These are phyloP conservation scores for Cinnamomum chago DNA, from an alignment of 164 flowering plant species.

Conservation along the genomic window DNA sequence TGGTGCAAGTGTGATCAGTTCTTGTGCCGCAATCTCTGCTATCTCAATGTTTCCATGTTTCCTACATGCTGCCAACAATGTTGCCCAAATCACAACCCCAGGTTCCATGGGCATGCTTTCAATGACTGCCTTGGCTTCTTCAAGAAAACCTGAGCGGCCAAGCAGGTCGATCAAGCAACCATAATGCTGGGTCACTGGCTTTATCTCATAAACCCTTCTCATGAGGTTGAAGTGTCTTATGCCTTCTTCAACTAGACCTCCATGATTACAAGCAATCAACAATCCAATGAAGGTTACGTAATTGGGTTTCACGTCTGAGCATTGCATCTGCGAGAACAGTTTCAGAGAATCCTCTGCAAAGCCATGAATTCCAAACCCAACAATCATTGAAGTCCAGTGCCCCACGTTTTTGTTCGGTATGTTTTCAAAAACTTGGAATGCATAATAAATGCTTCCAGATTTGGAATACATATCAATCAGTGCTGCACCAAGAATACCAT, in stretches of 20 bases:
- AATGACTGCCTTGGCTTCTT: conserved; percentile 19
- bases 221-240: conserved; percentile 15
- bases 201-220: conserved; percentile 11
- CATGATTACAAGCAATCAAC: conserved; percentile 26
- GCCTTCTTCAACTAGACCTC: conserved; percentile 25
- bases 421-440: conserved; percentile 12
- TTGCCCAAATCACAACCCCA: conserved; percentile 19
- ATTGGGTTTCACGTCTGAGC: conserved; percentile 9
- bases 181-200: conserved; percentile 16
- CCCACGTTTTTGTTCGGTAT: conserved; percentile 14
- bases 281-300: conserved; percentile 17
- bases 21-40: conserved; percentile 15
- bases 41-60: conserved; percentile 21
- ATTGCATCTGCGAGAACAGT: conserved; percentile 20
- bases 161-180: conserved; percentile 24
- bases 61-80: conserved; percentile 22
- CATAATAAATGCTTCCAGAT: conserved; percentile 20
- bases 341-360: conserved; percentile 13
- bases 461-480: conserved; percentile 27
- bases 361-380: conserved; percentile 23
- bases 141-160: conserved; percentile 19
- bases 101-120: conserved; percentile 23
- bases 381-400: conserved; percentile 24
- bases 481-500: conserved; percentile 22
- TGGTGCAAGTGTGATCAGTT: conserved; percentile 10